A percentile compares a stretch with the other conserved stretches of the same genome.
These are phyloP conservation scores for Aspergillus puulaauensis DNA, from an alignment of 2,329 filamentous ascomycete species.

Conservation along the genomic window DNA sequence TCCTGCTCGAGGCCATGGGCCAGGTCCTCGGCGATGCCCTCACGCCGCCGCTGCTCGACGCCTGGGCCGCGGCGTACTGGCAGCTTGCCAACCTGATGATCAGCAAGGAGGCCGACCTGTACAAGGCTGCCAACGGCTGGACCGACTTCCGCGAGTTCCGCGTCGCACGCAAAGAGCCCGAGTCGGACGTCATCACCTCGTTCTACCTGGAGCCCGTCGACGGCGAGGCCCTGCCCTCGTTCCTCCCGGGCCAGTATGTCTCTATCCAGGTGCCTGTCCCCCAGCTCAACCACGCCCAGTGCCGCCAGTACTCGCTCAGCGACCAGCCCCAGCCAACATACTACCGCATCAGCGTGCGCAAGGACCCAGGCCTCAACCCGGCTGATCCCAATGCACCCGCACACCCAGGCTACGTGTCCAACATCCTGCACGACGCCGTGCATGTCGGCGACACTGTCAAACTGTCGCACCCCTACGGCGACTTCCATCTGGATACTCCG, in stretches of 20 bases:
- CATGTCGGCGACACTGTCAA: conserved; percentile 62
- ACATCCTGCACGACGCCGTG: conserved; percentile 64
- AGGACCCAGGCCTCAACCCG: conserved; percentile 56
- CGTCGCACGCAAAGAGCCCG: conserved; percentile 63
- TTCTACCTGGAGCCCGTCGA: conserved; percentile 69
- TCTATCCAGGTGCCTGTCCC: conserved; percentile 62
- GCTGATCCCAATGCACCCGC: conserved; percentile 47
- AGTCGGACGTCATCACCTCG: conserved; percentile 68
- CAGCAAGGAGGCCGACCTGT: conserved; percentile 62
- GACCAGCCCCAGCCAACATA: conserved; percentile 61
- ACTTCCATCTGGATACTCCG: conserved; percentile 53
- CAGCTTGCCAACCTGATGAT: conserved; percentile 73
- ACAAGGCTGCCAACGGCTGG: conserved; percentile 63
- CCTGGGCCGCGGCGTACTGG: conserved; percentile 72
- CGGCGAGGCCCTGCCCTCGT: conserved; percentile 59
- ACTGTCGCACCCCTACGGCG: conserved; percentile 66
- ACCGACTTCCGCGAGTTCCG: conserved; percentile 66
- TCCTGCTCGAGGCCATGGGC: conserved; percentile 66
- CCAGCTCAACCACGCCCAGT: conserved; percentile 61
- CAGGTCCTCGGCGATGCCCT: conserved; percentile 66
- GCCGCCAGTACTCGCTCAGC: conserved; percentile 71
- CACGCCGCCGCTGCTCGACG: conserved; percentile 63
- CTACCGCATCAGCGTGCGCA: conserved; percentile 72
- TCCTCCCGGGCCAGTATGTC: conserved; percentile 71
- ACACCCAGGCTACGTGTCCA: conserved; percentile 67